phyloP scores from a whole-genome alignment of 2,329 filamentous ascomycete genomes.

The Meredithiella fracta region DNA sequence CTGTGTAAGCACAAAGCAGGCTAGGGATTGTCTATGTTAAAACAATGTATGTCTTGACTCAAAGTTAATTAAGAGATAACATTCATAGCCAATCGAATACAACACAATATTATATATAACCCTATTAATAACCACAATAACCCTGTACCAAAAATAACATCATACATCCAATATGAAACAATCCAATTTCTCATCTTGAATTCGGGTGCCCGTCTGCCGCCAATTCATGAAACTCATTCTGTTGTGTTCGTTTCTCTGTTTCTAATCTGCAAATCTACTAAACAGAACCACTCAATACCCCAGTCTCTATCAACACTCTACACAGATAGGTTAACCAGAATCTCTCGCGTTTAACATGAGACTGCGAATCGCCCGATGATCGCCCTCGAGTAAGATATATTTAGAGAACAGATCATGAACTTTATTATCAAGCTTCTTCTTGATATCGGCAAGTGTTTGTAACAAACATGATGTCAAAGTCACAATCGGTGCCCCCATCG shows the following conservation, averaged over 20 bases:
- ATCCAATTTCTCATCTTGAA: not conserved
- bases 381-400: no score
- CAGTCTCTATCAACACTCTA: no score
- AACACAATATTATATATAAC: not conserved
- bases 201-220: not conserved
- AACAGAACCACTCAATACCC: not conserved
- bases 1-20: no score
- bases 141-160: not conserved
- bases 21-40: no score
- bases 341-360: no score
- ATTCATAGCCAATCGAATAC: not conserved
- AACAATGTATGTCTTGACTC: not conserved
- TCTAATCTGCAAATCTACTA: not conserved
- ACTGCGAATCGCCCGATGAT: no score
- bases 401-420: no score
- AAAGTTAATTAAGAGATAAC: not conserved
- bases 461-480: no score
- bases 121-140: not conserved
- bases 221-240: not conserved
- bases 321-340: no score
- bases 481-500: no score
- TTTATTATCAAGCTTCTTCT: no score
- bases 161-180: not conserved
- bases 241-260: not conserved
- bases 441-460: no score